These are phyloP conservation scores for Chaetomidium leptoderma DNA, from an alignment of 495 filamentous ascomycete genomes.

Conservation along the genomic window DNA sequence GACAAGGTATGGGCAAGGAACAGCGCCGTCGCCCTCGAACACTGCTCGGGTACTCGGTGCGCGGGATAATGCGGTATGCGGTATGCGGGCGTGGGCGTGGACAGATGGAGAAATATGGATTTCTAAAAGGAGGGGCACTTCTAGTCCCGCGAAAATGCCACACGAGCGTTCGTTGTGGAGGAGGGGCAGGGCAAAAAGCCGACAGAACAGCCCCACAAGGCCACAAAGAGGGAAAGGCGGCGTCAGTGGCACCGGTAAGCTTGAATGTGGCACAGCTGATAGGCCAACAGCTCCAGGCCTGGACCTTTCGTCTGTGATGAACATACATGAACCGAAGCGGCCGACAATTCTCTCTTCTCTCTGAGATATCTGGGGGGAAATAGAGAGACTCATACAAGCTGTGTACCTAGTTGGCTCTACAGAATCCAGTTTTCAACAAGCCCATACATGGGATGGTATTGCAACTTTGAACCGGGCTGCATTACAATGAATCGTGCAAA, in stretches of 20 bases:
- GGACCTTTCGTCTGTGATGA: too few relatives aligned
- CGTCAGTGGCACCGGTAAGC: conserved; percentile 11
- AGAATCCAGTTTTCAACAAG: too few relatives aligned
- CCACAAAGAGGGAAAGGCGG: conserved; percentile 5
- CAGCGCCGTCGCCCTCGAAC: neutral
- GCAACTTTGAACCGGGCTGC: too few relatives aligned
- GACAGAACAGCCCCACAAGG: neutral
- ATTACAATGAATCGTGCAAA: too few relatives aligned
- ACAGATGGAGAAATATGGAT: conserved; percentile 6
- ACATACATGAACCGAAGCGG: too few relatives aligned
- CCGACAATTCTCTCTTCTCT: neutral
- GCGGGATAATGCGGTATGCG: conserved; percentile 2
- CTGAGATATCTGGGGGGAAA: too few relatives aligned
- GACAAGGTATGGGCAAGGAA: neutral
- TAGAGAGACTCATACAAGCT: too few relatives aligned
- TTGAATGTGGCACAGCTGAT: conserved; percentile 15
- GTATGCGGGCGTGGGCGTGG: neutral
- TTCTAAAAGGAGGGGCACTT: conserved; percentile 14
- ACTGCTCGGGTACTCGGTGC: conserved; percentile 9
- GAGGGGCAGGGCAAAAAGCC: conserved; percentile 24
- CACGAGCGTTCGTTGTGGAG: conserved; percentile 8
- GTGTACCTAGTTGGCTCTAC: too few relatives aligned
- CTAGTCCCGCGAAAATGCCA: conserved; percentile 17
- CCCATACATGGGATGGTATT: too few relatives aligned
- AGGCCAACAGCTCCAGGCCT: conserved; percentile 15